Base-by-base conservation (phyloP, 2,329 filamentous ascomycete genomes). In the Fusarium anthophilum region DNA sequence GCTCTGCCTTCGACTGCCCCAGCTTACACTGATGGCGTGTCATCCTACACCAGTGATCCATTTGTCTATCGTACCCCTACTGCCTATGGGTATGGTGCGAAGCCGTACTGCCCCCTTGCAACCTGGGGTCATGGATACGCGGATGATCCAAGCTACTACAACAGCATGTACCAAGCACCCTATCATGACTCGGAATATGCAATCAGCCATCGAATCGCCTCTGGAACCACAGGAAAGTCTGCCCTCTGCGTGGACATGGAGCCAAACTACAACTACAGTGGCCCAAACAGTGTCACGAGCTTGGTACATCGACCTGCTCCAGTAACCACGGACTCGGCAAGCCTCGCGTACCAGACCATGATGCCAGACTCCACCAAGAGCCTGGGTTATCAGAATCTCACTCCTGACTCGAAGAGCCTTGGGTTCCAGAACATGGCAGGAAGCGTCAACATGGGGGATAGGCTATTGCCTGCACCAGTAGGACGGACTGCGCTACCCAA, bases 161-260 rank as follows among this genome's bases (percentile, higher is more conserved):
- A 80, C 58, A 48, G 63, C 39, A 48, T 80, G 26, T 80, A 80
- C 62, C 74, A 63, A 11, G 60, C 63, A 20, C 28, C 69, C 20
- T 78, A 75, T 50, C 64, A 78, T 37, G 78, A 79, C 37, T 35
- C 73, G 41, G 45, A 76, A 22, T 81, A 80, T 63, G 66, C 75
- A 53, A 74, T 81, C 57, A 72, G 72, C 30, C 79, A 79, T 57
- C 76, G 80, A n/a, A 65, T 81, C 51, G 50, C 65, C 8, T 59
- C 72, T 47, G 70, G n/a, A 69, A 57, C 41, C n/a, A 55, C 26
- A 61, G 62, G 60, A 14, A 80, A 79, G 50, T 56, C 70, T 39
- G 70, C 60, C 28, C 39, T 80, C 41, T 82, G 79, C 39, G 65
- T 79, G 22, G 79, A 81, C 28, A 53, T 78, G 38, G 79, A 81